Conservation (phyloP, 2,329 filamentous ascomycete species). For the Salinomyces thailandicus region DNA sequence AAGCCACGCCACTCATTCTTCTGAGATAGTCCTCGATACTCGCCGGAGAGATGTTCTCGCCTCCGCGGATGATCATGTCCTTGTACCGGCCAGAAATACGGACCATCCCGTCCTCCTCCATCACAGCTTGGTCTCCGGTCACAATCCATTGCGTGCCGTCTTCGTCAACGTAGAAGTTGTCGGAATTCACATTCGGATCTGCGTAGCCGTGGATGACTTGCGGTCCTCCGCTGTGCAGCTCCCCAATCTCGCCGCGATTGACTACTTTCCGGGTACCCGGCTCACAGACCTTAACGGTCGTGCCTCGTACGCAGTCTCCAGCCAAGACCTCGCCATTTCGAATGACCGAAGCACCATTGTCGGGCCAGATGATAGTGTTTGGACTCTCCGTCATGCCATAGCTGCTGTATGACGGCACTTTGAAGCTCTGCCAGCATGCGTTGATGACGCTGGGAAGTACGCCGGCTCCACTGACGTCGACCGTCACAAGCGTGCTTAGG, state of each 20-base stretch:
- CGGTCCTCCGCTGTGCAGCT: slow-evolving; percentile 23
- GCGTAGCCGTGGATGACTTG: slow-evolving; percentile 23
- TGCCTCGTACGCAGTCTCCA: slow-evolving; percentile 33
- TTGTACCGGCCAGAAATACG: slow-evolving; percentile 27
- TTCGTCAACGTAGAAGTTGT: slow-evolving; percentile 24
- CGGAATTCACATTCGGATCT: slow-evolving; percentile 18
- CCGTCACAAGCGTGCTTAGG: slow-evolving; percentile 21
- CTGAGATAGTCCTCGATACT: slow-evolving; percentile 28
- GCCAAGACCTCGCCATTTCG: slow-evolving; percentile 30
- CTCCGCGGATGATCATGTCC: slow-evolving; percentile 40
- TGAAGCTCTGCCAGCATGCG: slow-evolving; percentile 19
- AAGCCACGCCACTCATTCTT: slow-evolving; percentile 26
- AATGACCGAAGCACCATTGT: slow-evolving; percentile 22
- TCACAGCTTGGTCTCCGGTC: slow-evolving; percentile 50
- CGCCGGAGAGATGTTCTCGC: slow-evolving; percentile 52
- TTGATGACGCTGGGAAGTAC: slow-evolving; percentile 26
- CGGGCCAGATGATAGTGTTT: slow-evolving; percentile 33
- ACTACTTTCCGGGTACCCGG: slow-evolving; percentile 17
- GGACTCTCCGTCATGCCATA: slow-evolving; percentile 41
- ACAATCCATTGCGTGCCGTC: slow-evolving; percentile 48
- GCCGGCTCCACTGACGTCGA: slow-evolving; percentile 27
- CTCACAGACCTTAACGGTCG: slow-evolving; percentile 26
- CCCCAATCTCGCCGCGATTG: slow-evolving; percentile 21
- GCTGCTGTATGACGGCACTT: slow-evolving; percentile 21
- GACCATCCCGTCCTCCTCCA: slow-evolving; percentile 35